Percentiles rank a stretch among this genome's conserved stretches.
phyloP scores from a whole-genome alignment of 2,329 filamentous ascomycete genomes.

The Cercospora sp. region DNA sequence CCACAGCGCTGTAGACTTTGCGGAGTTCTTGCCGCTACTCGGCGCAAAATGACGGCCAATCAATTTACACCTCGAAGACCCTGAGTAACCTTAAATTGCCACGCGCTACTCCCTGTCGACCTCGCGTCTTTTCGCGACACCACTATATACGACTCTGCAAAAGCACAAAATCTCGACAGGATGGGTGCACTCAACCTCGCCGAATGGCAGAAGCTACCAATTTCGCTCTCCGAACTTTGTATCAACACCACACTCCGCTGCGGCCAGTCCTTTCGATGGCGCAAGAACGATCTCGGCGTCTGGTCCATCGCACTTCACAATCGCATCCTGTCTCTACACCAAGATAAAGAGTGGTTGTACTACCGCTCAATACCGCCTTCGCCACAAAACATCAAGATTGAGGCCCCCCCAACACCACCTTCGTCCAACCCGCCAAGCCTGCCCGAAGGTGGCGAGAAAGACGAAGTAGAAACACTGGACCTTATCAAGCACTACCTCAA shows the following conservation, averaged over 20 bases:
- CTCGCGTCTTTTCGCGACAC: slow-evolving; percentile 10
- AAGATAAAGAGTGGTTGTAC: slow-evolving; percentile 75
- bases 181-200: slow-evolving; percentile 55
- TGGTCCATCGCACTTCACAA: slow-evolving; percentile 90
- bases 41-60: background rate
- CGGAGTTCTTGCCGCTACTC: background rate
- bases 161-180: background rate
- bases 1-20: background rate
- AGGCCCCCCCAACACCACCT: slow-evolving; percentile 41
- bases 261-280: slow-evolving; percentile 94
- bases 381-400: slow-evolving; percentile 32
- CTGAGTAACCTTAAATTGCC: background rate
- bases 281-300: slow-evolving; percentile 73
- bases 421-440: slow-evolving; percentile 41
- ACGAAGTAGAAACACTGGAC: slow-evolving; percentile 54
- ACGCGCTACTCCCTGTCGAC: slow-evolving; percentile 9
- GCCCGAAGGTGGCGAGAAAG: slow-evolving; percentile 47
- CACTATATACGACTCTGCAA: slow-evolving; percentile 4
- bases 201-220: slow-evolving; percentile 84
- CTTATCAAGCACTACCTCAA: slow-evolving; percentile 86
- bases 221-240: slow-evolving; percentile 81
- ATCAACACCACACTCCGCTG: slow-evolving; percentile 93
- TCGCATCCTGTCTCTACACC: slow-evolving; percentile 78
- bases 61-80: background rate
- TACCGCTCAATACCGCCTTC: slow-evolving; percentile 69